A percentile compares a stretch with the other conserved stretches of the same genome.
phyloP scores from a whole-genome alignment of 1,284 basidiomycete genomes.

The Volvariella surrecta region DNA sequence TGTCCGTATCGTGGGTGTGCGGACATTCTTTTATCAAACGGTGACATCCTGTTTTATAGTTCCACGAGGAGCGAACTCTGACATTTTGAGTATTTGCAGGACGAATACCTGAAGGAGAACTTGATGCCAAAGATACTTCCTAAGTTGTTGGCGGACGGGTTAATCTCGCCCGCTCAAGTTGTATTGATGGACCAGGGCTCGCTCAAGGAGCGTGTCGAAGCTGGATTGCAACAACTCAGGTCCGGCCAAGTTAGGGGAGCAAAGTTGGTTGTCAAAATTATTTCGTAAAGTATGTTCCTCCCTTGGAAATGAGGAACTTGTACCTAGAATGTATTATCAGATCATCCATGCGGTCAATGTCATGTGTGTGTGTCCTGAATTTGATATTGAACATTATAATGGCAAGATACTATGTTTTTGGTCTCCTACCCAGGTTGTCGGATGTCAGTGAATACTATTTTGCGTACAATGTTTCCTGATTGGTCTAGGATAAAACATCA shows the following conservation, averaged over 20 bases:
- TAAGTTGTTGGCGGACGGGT: conserved; percentile 24
- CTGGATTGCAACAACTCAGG: conserved; percentile 33
- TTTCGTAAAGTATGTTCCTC: conserved; percentile 1
- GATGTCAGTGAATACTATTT: too few species aligned
- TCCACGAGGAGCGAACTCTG: not conserved
- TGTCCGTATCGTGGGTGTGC: conserved; percentile 27
- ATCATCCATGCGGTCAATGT: too few species aligned
- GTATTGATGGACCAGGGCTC: conserved; percentile 33
- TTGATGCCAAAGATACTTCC: conserved; percentile 38
- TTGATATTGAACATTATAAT: too few species aligned
- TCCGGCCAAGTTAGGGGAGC: conserved; percentile 39
- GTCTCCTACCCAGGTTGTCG: too few species aligned
- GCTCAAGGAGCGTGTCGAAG: conserved; percentile 29
- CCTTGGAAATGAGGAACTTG: too few species aligned
- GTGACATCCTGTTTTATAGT: conserved; percentile 17
- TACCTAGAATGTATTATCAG: too few species aligned
- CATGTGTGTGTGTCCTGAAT: too few species aligned
- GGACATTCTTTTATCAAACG: conserved; percentile 33
- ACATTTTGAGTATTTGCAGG: conserved; percentile 17
- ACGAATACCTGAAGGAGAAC: conserved; percentile 29
- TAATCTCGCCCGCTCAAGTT: conserved; percentile 32
- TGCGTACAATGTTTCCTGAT: too few species aligned
- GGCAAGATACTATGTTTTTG: too few species aligned
- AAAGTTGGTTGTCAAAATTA: conserved; percentile 36
- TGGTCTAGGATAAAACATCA: too few species aligned